Evolutionary conservation across 2,329 filamentous ascomycete species (phyloP), one percentile per base, ranked within the genome.

Genomic region (Colletotrichum sidae): DNA sequence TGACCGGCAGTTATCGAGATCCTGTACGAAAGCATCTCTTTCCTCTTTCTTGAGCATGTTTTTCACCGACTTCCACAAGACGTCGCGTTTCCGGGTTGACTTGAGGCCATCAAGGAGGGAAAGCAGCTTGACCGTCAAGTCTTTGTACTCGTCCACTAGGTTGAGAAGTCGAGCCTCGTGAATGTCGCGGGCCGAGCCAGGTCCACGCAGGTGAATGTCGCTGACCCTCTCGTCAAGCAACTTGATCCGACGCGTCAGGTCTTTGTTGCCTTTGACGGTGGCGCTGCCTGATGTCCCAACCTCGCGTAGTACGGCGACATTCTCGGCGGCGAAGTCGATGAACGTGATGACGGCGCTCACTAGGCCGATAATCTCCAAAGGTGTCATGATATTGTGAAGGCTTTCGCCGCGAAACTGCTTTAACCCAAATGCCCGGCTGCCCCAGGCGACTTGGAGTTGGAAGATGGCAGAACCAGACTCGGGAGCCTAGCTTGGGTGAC

Each of bases 281-380:
- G 56, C 49, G 15, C 47, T 44, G 6, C 49, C 47, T 5, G 35
- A 9, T 41, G 25, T 52, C 6, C 4, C 38, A 7, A 53, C 53
- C 8, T 45, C 39, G 6, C 34, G 39, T 11, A 41, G 47, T 6
- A 60, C 15, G 5, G 11, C 7, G 2, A 53, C 56, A 38, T 52
- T 52, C 42, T 60, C 49, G 41, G 56, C 56, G 6, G 49, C 56
- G 17, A 60, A 60, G 56, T 60, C 39, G 35, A 60, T 12, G 34
- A 60, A 53, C 1, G 47, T 60, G n/a, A 60, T 53, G 15, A 47
- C 33, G 41, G 39, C 41, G 15, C 56, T 60, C 33, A 53, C 41
- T 1, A 60, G 56, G 9, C 56, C 49, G 47, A 60, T 53, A 41
- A 60, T 60, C 25, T 60, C 56, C 8, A 60, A n/a, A 8, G 33